Base-by-base conservation (phyloP, 1,139 yeast species). In the Kodamaea sp. region DNA sequence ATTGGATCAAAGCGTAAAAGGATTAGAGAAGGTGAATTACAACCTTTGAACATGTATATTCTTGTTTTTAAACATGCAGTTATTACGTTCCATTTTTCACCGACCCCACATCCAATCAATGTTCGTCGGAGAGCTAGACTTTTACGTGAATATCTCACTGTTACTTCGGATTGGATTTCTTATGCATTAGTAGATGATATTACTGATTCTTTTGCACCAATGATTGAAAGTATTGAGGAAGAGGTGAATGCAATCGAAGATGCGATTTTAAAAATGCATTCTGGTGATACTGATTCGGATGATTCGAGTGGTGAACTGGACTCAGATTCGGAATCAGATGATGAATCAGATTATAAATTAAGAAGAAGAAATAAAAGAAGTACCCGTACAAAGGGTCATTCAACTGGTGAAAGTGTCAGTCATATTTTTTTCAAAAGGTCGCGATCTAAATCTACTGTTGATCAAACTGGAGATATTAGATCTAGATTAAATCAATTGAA, bases 131-230 rank as follows among this genome's bases (percentile, higher is more conserved):
- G 98, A 55, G 95, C 95, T 0, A 72, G 98, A 41, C 68, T 92
- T 47, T 72, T 92, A 47, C 76, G 84, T 46, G 98, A 92, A 58
- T 92, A 90, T 55, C 70, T 92, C 46, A 86, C 87, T 2, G 96
- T 92, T 5, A 79, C 94, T 1, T 81, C 97, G 0, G 98, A 92
- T 61, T 92, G 98, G 98, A 84, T 92, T 36, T 92, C 96, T 3
- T 92, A 92, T 64, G 98, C 98, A 0, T 69, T 92, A 47, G 89
- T 92, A 55, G 98, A 92, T 67, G 97, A 92, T 59, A 88, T 92
- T 46, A 90, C 97, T 1, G 98, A 92, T 68, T 94, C 95, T 0
- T 92, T 88, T 70, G 97, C 95, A 0, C 98, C 98, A 1, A 81
- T 92, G 82, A 90, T 92, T 49, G 95, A 87, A 44, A 79, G 92